Evolutionary conservation across 768 basidiomycete genomes (phyloP), one percentile per base, ranked within the genome.

Genomic region (Melanogaster broomeanus): DNA sequence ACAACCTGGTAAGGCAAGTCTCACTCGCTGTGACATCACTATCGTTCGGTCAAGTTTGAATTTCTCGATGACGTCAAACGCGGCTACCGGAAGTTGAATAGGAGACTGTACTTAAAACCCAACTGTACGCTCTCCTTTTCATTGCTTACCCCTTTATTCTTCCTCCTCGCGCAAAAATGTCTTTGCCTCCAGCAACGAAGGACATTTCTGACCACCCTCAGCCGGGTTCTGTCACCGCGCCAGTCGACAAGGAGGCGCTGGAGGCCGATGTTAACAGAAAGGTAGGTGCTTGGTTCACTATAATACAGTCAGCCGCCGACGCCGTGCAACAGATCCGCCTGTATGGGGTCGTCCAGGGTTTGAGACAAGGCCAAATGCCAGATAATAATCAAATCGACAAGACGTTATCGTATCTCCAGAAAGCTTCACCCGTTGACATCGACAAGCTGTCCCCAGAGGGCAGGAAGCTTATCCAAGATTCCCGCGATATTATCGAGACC

Each of bases 211-310:
- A 76, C 39, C 74, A 82, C 52, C 87, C 88, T 10, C 65, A 68
- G 39, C 60, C 69, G 49, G 79, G 78, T 57, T 77, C 84, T 40
- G 90, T 93, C 48, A 81, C 84, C 35, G 77, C 74, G 28, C 88
- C 93, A 16, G 76, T 81, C 49, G 77, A 90, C 67, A 83, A 77
- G 52, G 67, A 64, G 7, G 70, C 68, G 41, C 83, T 85, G 62
- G 82, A 87, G 11, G 83, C 79, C 6, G 93, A 95, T 65, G 79
- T 94, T 53, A 83, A 90, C 60, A 80, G 90, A 60, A 96, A 96
- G 75, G 79, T 79, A 45, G 24, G n/a, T n/a, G n/a, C n/a, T n/a
- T n/a, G 48, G 38, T 15, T 33, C 27, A 22, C 13, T 18, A n/a
- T 6, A n/a, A 16, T 12, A 1, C 2, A 19, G 42, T 15, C 9